phyloP scores from a whole-genome alignment of 345 rosid genomes.

The Trapa incisa region DNA sequence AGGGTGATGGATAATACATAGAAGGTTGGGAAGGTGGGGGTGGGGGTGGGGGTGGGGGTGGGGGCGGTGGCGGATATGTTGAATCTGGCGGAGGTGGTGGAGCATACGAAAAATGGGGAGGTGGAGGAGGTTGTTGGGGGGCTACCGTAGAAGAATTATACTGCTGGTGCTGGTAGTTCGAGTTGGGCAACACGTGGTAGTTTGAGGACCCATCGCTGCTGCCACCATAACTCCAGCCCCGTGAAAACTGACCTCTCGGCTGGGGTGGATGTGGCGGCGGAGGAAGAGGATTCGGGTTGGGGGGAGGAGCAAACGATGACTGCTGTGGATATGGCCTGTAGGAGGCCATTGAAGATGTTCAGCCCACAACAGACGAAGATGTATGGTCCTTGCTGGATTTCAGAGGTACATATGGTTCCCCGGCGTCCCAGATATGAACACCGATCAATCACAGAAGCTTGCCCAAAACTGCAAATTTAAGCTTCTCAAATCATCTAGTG shows the following conservation, averaged over 20 bases:
- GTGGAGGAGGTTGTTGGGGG: slow-evolving; percentile 48
- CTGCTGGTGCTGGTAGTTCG: slow-evolving; percentile 15
- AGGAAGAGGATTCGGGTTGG: slow-evolving; percentile 18
- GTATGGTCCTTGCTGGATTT: background rate
- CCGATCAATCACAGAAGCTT: background rate
- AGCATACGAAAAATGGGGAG: slow-evolving; percentile 54
- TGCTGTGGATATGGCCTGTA: slow-evolving; percentile 42
- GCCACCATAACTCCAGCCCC: slow-evolving; percentile 19
- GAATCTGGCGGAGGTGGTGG: slow-evolving; percentile 48
- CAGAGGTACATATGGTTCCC: background rate
- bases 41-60: slow-evolving; percentile 36
- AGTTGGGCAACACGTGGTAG: slow-evolving; percentile 15
- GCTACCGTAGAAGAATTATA: slow-evolving; percentile 22
- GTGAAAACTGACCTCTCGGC: slow-evolving; percentile 22
- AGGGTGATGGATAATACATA: slow-evolving; percentile 36
- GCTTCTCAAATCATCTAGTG: background rate
- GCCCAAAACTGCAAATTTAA: background rate
- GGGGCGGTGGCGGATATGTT: slow-evolving; percentile 39
- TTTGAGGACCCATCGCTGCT: slow-evolving; percentile 15
- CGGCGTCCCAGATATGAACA: background rate
- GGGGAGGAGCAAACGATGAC: slow-evolving; percentile 19
- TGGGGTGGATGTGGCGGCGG: slow-evolving; percentile 24
- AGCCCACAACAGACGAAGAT: background rate
- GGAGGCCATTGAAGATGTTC: slow-evolving; percentile 24
- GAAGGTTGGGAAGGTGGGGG: slow-evolving; percentile 38